Conservation (phyloP, 176 grass and related monocot species). For the Miscanthus lutarioriparius region DNA sequence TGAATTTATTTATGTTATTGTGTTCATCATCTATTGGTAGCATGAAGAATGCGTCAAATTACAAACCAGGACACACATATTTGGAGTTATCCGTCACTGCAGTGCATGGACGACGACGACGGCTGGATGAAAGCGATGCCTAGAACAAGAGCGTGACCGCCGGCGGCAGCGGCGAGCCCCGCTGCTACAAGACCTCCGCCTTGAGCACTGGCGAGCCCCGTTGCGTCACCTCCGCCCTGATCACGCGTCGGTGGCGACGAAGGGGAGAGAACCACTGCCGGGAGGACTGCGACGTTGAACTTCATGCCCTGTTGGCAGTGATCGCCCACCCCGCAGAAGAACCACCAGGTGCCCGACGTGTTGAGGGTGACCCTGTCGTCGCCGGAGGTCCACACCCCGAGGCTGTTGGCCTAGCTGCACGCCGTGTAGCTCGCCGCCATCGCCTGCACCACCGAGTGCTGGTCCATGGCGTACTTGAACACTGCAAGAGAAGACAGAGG, state of each 20-base stretch:
- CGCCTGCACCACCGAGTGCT: conserved; percentile 13
- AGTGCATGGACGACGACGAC: too few species aligned
- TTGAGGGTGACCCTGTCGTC: background rate
- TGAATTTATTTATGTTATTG: too few species aligned
- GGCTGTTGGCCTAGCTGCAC: conserved; percentile 4
- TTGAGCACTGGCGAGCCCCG: too few species aligned
- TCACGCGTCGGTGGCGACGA: too few species aligned
- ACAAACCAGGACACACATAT: background rate
- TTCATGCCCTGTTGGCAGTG: conserved; percentile 1
- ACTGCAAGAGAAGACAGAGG: background rate
- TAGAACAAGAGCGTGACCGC: background rate
- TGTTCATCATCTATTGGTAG: too few species aligned
- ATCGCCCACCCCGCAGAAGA: background rate
- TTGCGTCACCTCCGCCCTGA: too few species aligned
- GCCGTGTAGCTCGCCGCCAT: background rate
- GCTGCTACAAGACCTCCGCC: too few species aligned
- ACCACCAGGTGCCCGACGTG: background rate
- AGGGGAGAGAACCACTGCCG: too few species aligned
- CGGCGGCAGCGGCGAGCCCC: background rate
- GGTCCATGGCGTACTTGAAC: conserved; percentile 1
- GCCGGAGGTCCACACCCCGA: background rate
- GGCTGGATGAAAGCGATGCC: too few species aligned
- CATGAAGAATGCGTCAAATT: too few species aligned
- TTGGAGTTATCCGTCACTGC: background rate
- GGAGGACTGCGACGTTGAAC: background rate